phyloP scores from a whole-genome alignment of 805 yeast species.

The Yamadazyma scolyti region DNA sequence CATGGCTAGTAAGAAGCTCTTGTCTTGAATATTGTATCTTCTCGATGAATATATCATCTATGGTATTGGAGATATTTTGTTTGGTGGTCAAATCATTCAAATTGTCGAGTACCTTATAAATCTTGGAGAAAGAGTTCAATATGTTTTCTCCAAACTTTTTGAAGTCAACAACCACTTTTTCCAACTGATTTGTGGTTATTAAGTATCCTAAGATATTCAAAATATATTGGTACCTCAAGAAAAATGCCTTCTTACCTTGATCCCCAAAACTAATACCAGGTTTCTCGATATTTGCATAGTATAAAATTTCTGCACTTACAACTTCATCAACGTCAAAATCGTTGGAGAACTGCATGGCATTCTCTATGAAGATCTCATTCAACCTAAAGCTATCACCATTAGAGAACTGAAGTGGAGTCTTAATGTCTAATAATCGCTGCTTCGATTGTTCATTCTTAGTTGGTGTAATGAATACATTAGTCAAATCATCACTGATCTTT shows the following conservation, averaged over 20 bases:
- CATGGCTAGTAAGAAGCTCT: conserved; percentile 65
- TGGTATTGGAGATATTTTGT: conserved; percentile 50
- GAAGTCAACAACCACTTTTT: conserved; percentile 18
- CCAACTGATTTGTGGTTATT: conserved; percentile 17
- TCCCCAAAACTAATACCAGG: conserved; percentile 52
- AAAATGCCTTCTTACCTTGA: conserved; percentile 65
- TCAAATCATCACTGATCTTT: conserved; percentile 44
- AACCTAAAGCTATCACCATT: conserved; percentile 59
- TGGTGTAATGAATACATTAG: conserved; percentile 37
- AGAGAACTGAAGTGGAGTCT: conserved; percentile 39
- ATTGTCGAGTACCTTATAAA: conserved; percentile 54
- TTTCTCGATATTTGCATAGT: conserved; percentile 36
- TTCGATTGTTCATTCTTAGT: conserved; percentile 46
- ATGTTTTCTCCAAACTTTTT: conserved; percentile 31
- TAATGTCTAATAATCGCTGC: conserved; percentile 37
- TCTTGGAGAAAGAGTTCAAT: conserved; percentile 51
- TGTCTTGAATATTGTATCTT: conserved; percentile 56
- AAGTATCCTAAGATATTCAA: conserved; percentile 53
- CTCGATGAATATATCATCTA: conserved; percentile 37
- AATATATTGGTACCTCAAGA: conserved; percentile 67
- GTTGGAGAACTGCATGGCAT: conserved; percentile 55
- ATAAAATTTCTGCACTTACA: conserved; percentile 66
- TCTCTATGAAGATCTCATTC: conserved; percentile 61
- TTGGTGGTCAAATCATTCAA: conserved; percentile 49
- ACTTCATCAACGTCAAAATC: conserved; percentile 64